Base-by-base conservation (phyloP, 257 asterid genomes). In the Perilla frutescens region DNA sequence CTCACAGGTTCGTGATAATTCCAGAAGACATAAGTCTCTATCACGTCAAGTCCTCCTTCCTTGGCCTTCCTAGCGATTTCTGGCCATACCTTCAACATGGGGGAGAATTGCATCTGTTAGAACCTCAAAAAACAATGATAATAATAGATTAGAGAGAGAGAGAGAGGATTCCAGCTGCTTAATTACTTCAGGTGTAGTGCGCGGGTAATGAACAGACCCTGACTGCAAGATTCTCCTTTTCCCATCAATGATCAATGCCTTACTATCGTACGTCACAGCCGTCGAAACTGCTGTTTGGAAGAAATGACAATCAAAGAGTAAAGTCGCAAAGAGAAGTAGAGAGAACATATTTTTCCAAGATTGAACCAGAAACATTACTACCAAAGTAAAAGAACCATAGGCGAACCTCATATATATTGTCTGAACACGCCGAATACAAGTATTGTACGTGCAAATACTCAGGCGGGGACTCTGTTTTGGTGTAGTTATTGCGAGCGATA, bases 11-110 rank as follows among this genome's bases (percentile, higher is more conserved):
- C 97, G 13, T 91, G 97, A 73, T 84, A 84, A 79, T 91, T 91
- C 97, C 96, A 91, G 81, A 91, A 91, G 74, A 91, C 94, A 59
- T 89, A 89, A 58, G 86, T 89, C 88, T 91, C 97, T 26, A 91
- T 87, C 87, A 91, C 93, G 60, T 91, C 93, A 81, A 91, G 45
- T 77, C 97, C 97, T 72, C 97, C 97, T 80, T 89, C 97, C 80
- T 87, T 91, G 1, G 96, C 93, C 81, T 89, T 89, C 50, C 76
- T 70, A 66, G 84, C 75, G 60, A 89, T 83, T 65, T 84, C 80
- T 3, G 97, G 92, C 97, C 97, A 91, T 66, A 83, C 79, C 97
- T 91, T 69, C 66, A 81, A 63, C 12, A 66, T 66, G 64, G 20
- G 4, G 49, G 40, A 14, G 39, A 26, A 29, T 61, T n/a, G 8